Conservation (phyloP, 495 filamentous ascomycete genomes). For the Annulohypoxylon nitens region DNA sequence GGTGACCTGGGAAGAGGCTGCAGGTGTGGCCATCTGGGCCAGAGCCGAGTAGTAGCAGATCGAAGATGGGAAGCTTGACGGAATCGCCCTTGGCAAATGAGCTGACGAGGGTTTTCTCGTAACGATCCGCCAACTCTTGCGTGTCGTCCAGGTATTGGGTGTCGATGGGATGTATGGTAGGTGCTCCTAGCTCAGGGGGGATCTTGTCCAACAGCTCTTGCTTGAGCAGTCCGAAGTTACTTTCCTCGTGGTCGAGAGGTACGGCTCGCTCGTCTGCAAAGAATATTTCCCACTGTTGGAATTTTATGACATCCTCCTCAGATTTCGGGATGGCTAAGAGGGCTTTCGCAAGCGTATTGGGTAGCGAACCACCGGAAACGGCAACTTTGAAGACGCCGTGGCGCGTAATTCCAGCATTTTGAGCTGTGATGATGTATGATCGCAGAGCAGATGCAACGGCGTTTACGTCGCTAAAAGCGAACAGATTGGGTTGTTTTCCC, state of each 20-base stretch:
- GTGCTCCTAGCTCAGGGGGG: conserved; percentile 71
- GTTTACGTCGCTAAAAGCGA: conserved; percentile 76
- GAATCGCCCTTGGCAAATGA: conserved; percentile 87
- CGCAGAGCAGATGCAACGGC: conserved; percentile 80
- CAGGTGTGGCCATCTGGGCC: conserved; percentile 98
- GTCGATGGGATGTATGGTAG: conserved; percentile 84
- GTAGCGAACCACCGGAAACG: conserved; percentile 94
- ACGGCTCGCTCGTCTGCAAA: conserved; percentile 98
- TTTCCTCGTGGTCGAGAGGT: conserved; percentile 89
- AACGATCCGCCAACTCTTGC: conserved; percentile 92
- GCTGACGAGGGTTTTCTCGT: conserved; percentile 88
- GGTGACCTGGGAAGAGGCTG: conserved; percentile 92
- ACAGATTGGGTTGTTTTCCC: conserved; percentile 83
- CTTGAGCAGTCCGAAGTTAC: conserved; percentile 92
- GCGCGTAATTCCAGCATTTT: conserved; percentile 81
- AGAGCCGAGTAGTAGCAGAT: conserved; percentile 90
- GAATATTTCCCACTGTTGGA: conserved; percentile 96
- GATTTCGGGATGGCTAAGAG: conserved; percentile 74
- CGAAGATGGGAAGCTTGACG: conserved; percentile 93
- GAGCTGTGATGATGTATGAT: conserved; percentile 81
- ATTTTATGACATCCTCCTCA: conserved; percentile 74
- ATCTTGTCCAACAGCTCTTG: conserved; percentile 89
- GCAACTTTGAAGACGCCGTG: conserved; percentile 90
- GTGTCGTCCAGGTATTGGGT: conserved; percentile 77
- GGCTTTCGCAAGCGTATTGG: conserved; percentile 82